phyloP scores from a whole-genome alignment of 2,329 filamentous ascomycete genomes.

The Cercospora zeae-maydis region DNA sequence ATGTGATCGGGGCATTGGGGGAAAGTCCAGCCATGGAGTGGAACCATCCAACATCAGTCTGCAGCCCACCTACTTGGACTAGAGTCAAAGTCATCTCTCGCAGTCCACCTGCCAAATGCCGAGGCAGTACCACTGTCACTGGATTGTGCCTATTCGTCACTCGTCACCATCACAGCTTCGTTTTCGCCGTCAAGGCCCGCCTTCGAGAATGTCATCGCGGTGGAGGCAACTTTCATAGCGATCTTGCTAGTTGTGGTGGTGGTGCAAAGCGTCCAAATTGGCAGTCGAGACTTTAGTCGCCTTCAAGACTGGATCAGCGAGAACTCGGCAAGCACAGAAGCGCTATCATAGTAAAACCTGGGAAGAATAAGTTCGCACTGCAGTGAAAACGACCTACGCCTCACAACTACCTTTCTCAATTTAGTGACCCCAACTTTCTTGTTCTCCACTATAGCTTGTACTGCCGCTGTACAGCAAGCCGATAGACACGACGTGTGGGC shows the following conservation, averaged over 20 bases:
- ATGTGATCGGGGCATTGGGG: no score
- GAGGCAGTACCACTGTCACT: background rate
- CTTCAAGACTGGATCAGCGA: background rate
- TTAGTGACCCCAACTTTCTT: no score
- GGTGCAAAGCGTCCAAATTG: background rate
- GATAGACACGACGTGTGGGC: background rate
- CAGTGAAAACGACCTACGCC: background rate
- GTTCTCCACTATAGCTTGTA: background rate
- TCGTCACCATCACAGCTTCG: background rate
- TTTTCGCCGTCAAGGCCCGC: background rate
- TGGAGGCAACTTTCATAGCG: background rate
- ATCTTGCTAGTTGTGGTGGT: background rate
- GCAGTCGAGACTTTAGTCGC: slow-evolving; percentile 5
- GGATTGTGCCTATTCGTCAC: background rate
- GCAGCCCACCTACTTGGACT: background rate
- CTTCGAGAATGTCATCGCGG: background rate
- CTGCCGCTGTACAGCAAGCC: background rate
- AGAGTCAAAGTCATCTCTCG: background rate
- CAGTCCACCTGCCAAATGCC: background rate
- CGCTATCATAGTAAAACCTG: background rate
- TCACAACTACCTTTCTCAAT: no score
- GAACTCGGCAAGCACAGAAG: background rate
- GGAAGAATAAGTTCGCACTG: background rate
- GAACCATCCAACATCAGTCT: background rate
- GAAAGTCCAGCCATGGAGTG: background rate